Base-by-base conservation (phyloP, 2,329 filamentous ascomycete genomes). In the Teratosphaeria destructans region DNA sequence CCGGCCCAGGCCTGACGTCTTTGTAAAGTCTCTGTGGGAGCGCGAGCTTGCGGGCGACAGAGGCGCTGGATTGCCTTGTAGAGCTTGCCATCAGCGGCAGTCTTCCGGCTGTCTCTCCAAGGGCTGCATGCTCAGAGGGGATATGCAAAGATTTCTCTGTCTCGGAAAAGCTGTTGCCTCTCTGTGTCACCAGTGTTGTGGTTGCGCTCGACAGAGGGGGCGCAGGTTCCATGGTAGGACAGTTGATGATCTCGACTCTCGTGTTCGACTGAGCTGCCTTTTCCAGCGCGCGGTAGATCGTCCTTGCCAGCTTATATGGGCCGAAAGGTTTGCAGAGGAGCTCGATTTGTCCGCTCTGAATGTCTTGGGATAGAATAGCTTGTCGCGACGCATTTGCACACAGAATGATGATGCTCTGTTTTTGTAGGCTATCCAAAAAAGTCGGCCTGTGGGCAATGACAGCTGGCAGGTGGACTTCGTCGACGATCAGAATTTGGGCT, bases 321-420 rank as follows among this genome's bases (percentile, higher is more conserved):
- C 64, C 64, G 49, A 66, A 64, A 0, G 64, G 64, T 54, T 66
- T 66, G 19, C 58, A 61, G 5, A 66, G 26, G 26, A 63, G 32
- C 47, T 62, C 65, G 3, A 66, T 62, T 32, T 59, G 60, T 34
- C n/a, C 47, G 26, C 65, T 63, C 19, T 60, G 58, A 37, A 66
- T 64, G 49, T 66, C 64, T 52, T 62, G 59, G 3, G 64, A 55
- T 39, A 66, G 49, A n/a, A 64, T 58, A 2, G 63, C 61, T 60
- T 66, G 63, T 34, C 64, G 57, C 35, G 70, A 66, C 5, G 69
- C 64, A 57, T 69, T 71, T 12, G 71, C 68, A 58, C 71, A 73
- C 3, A 74, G 60, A 11, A 74, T 65, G 39, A 74, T 66, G 54
- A 73, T 64, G 26, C 65, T 68, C 32, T 65, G 63, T 23, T 60